Evolutionary conservation across 306 rosid species (phyloP).

Genomic region (Gastrolobium bilobum): DNA sequence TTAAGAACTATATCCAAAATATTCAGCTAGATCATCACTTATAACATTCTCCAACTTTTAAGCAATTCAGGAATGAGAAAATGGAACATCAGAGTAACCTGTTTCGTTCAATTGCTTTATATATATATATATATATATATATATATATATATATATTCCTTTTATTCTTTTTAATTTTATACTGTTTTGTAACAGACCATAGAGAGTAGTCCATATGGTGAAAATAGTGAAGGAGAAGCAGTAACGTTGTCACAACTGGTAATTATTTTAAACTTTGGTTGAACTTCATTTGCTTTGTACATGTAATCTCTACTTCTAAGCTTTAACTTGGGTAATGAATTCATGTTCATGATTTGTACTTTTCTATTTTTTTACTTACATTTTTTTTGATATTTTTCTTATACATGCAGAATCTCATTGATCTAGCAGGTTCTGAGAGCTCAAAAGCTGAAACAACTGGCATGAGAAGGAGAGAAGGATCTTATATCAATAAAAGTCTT

Average conservation of each 20-base stretch:
- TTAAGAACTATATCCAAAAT: constrained; percentile 21
- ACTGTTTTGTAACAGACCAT: constrained; percentile 73
- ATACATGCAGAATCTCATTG: constrained; percentile 97
- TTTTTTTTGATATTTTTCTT: constrained; percentile 62
- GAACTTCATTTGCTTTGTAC: constrained; percentile 47
- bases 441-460: constrained; percentile 99
- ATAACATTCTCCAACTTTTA: constrained; percentile 27
- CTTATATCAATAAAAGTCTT: constrained; percentile 95
- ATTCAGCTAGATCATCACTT: not conserved
- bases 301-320: constrained; percentile 25
- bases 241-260: constrained; percentile 96
- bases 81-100: constrained; percentile 40
- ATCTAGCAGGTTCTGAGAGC: constrained; percentile 99
- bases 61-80: constrained; percentile 40
- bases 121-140: not conserved
- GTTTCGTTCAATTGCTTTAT: constrained; percentile 34
- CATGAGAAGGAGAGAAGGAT: constrained; percentile 96
- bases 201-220: constrained; percentile 95
- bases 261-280: constrained; percentile 48
- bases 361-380: constrained; percentile 44
- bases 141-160: not conserved
- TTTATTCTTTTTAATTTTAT: constrained; percentile 39
- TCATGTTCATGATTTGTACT: constrained; percentile 31
- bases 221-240: constrained; percentile 91
- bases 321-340: constrained; percentile 42